Evolutionary conservation across 2,329 filamentous ascomycete species (phyloP), one percentile per base, ranked within the genome.

Genomic region (Cladosporium sp.): DNA sequence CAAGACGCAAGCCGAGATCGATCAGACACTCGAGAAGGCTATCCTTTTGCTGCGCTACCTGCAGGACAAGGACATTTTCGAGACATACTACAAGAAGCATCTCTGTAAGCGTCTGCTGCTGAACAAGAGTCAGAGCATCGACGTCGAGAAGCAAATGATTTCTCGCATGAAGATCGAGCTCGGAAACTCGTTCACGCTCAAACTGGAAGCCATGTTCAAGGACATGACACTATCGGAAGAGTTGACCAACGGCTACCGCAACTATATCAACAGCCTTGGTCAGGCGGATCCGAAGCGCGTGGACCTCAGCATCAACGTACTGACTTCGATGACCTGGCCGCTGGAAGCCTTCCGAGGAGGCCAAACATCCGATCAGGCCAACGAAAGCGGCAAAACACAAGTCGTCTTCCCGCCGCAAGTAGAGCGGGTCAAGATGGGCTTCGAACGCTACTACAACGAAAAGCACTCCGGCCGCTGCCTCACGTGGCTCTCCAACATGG

Each of bases 51-150:
- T 98, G 49, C 84, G 90, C 43, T 96, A 95, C 61, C 81, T 98
- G 35, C 82, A 85, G 52, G 92, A 97, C 64, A 93, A 92, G 71
- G 93, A 98, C 67, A 78, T 95, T 60, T 96, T 98, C 64, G 92
- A 98, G 73, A 83, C 87, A 4, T 98, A 98, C 70, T 97, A 98
- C 75, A 95, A 97, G 75, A 95, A 95, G 68, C 93, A 98, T 71
- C 79, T 98, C 19, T 92, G 89, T 42, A 86, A 89, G 55, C 84
- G 93, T 48, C 74, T 98, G 40, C 76, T 98, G 14, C 88, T 93
- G 72, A 88, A 86, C 66, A 95, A 93, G 63, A 92, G 89, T 0
- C 85, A 95, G 60, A 95, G 88, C 66, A 85, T 89, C 58, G 92
- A 96, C 63, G 89, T 90, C 1, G 93, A 98, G 72, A 91, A 92